Evolutionary conservation across 1,139 yeast genomes (phyloP), one percentile per base, ranked within the genome.

Genomic region (Candida smagusa): DNA sequence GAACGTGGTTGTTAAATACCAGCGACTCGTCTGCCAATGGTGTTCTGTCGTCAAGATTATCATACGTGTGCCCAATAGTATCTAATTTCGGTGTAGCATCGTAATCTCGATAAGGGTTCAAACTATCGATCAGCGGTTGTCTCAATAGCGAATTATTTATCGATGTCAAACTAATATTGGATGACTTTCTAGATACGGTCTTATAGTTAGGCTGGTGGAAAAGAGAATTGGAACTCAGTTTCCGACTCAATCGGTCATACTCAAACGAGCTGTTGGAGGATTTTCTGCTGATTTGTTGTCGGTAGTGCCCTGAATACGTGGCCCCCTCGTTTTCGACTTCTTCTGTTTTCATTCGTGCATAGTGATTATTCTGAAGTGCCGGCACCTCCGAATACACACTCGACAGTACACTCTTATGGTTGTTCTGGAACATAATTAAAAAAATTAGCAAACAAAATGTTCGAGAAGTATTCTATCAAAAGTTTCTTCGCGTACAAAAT

Each of bases 101-200:
- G 13, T 30, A 21, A 9, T 35, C 31, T 16, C 19, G 19, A 16
- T 16, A 16, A 13, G n/a, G 28, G 9, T 34, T 40, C 22, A 41
- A 38, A 7, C 40, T 36, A 12, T 42, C 46, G 3, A 21, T 31
- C 22, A 49, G 35, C 21, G 43, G 42, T 25, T 54, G 55, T 30
- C 56, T 52, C 25, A 64, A 43, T n/a, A 63, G 45, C 12, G 68
- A 60, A 9, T 59, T 52, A 44, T 63, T 64, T 33, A 64, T 65
- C 29, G 69, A 61, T 2, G 65, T 52, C 42, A 65, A 63, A 39
- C 70, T 59, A 37, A 40, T 37, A 12, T 22, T 38, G 7, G 41
- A 37, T n/a, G 41, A 35, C 31, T 37, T 37, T 21, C 41, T 29
- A 30, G 38, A 29, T 9, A 40, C 13, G 9, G 23, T n/a, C 11